Base-by-base conservation (phyloP, 495 filamentous ascomycete genomes). In the Xylaria venustula region DNA sequence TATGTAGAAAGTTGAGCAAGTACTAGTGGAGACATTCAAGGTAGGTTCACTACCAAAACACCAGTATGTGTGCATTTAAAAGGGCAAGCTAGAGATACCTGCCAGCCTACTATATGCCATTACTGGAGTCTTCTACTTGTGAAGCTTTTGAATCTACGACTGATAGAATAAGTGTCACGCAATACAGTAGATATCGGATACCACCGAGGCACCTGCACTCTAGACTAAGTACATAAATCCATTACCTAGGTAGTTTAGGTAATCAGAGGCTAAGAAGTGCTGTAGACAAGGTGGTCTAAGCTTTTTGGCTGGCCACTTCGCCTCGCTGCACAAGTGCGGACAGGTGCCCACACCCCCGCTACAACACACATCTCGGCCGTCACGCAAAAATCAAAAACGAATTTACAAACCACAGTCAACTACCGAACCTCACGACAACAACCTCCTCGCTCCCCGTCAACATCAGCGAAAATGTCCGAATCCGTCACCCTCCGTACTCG, bases 401-500 rank as follows among this genome's bases (percentile, higher is more conserved):
- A 37, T 61, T 61, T 61, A 40, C 58, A 61, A 54, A 61, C 58
- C 54, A 41, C 58, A 61, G 58, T 28, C 48, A 28, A 62, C 26
- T 26, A 5, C 20, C 54, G 6, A 42, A n/a, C 19, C n/a, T 26
- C 45, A 62, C 60, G 53, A 57, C 60, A 51, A 63, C 62, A 51
- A 58, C 64, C 60, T 56, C 55, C 37, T 61, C 61, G 49, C 58
- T 61, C 28, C 50, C 62, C 63, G 55, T 51, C 52, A 60, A 64
- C 37, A 25, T 53, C 55, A 66, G 65, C 78, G 81, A 91, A 77
- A 76, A 98, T 97, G 94, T 86, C 93, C 78, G 94, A 97, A 79
- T 79, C 83, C 60, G 90, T 99, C 74, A 98, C 94, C 70, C 82
- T 99, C 84, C 90, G 95, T 81, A 99, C 95, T 79, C 93, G 95